Evolutionary conservation across 345 rosid genomes (phyloP), one percentile per base, ranked within the genome.

Genomic region (Corymbia maculata): DNA sequence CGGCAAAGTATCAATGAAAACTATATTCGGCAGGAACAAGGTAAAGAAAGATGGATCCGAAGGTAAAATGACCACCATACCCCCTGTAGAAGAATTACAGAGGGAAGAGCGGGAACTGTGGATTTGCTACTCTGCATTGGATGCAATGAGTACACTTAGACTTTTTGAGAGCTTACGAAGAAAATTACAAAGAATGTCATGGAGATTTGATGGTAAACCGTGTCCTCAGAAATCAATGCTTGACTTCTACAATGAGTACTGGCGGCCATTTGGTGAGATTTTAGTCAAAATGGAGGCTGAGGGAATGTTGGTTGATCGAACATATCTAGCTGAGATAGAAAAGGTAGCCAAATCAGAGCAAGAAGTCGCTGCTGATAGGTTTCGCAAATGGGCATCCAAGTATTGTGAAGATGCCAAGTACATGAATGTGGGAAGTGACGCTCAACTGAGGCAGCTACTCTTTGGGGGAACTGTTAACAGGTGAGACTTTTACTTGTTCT

Each of bases 391-490:
- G 99, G 99, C 99, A 66, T 94, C 96, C 22, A 95, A 92, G 86
- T 93, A 96, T 90, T 97, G 99, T 88, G 93, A 93, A 55, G 97
- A 98, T 80, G 99, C 99, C 70, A 93, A 92, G 92, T 90, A 94
- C 90, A 98, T 97, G 99, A 98, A 97, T 90, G 97, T 96, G 88
- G 97, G 98, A 90, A 97, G 99, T 88, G 99, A 98, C 89, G 88
- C 97, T 85, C 99, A 98, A 88, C 90, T 98, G 86, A 94, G 99
- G 89, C 97, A 95, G 90, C 95, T 98, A 89, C 91, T 98, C 79
- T 97, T 94, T 91, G 98, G 98, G 70, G 99, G 99, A 87, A 89
- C 88, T 57, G 59, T 86, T 64, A 96, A 97, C 93, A 92, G 97
- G 99, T 98, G 66, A 79, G 45, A 26, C 36, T 55, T 64, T 57